Conservation (phyloP, 805 yeast genomes). For the Kazachstania psychrophila region DNA sequence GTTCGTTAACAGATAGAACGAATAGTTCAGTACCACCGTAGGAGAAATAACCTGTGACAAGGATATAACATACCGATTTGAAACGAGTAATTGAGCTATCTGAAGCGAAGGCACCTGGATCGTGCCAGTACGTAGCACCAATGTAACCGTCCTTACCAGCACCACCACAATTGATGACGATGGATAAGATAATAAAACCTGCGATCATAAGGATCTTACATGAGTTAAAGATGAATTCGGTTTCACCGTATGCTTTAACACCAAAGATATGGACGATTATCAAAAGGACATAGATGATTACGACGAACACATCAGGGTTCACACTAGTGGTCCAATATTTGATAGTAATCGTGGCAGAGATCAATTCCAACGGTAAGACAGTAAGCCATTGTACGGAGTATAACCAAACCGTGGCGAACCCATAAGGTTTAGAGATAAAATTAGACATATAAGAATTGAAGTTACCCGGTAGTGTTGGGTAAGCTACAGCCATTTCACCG, state of each 20-base stretch:
- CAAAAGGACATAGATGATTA: conserved; percentile 44
- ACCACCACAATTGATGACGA: conserved; percentile 52
- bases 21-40: conserved; percentile 60
- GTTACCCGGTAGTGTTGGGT: conserved; percentile 33
- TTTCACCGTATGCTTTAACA: conserved; percentile 61
- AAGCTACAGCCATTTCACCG: conserved; percentile 35
- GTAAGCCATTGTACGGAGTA: conserved; percentile 57
- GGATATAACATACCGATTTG: conserved; percentile 56
- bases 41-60: conserved; percentile 54
- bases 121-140: conserved; percentile 51
- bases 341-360: conserved; percentile 48
- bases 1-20: conserved; percentile 61
- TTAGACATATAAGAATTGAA: conserved; percentile 32
- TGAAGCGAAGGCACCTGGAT: conserved; percentile 42
- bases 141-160: conserved; percentile 45
- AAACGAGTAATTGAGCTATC: conserved; percentile 32
- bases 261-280: conserved; percentile 47
- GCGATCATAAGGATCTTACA: conserved; percentile 49
- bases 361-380: conserved; percentile 54
- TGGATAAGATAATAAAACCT: conserved; percentile 49
- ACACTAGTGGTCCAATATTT: conserved; percentile 40
- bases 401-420: conserved; percentile 67
- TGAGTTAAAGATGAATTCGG: conserved; percentile 48
- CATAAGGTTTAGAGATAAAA: conserved; percentile 57
- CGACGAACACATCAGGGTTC: conserved; percentile 48